These are phyloP conservation scores for Yamadazyma laniorum DNA, from an alignment of 805 yeast genomes.

Conservation along the genomic window DNA sequence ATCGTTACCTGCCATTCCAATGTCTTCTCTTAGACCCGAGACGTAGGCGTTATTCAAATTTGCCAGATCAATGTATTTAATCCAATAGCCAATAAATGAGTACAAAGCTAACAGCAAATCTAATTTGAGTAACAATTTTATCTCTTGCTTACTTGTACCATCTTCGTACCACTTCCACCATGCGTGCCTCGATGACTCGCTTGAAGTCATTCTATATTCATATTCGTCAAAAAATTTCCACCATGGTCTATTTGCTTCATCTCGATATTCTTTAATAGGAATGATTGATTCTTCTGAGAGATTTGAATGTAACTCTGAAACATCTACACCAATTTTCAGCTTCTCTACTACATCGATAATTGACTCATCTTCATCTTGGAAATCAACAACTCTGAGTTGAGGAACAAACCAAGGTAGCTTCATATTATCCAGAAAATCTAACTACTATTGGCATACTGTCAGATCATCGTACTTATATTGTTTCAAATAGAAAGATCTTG, in stretches of 20 bases:
- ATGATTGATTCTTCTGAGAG: background rate
- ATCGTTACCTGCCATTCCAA: slow-evolving; percentile 28
- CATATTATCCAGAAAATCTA: background rate
- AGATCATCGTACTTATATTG: no score
- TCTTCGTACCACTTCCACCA: slow-evolving; percentile 26
- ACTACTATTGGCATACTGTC: no score
- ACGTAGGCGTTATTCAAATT: slow-evolving; percentile 24
- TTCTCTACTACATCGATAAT: slow-evolving; percentile 6
- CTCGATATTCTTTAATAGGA: slow-evolving; percentile 30
- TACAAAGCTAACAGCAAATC: slow-evolving; percentile 19
- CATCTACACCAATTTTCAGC: slow-evolving; percentile 2
- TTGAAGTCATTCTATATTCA: slow-evolving; percentile 24
- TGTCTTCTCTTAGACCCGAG: slow-evolving; percentile 32
- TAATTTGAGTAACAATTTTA: slow-evolving; percentile 27
- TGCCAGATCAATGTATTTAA: slow-evolving; percentile 12
- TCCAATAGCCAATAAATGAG: slow-evolving; percentile 13
- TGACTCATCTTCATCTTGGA: slow-evolving; percentile 7
- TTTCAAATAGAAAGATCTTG: background rate
- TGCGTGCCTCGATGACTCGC: slow-evolving; percentile 18
- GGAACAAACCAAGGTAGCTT: slow-evolving; percentile 19
- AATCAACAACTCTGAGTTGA: slow-evolving; percentile 14
- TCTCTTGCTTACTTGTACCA: slow-evolving; percentile 27
- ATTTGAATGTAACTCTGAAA: background rate
- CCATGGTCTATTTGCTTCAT: slow-evolving; percentile 53
- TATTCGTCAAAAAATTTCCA: slow-evolving; percentile 43